Base-by-base conservation (phyloP, 73 alveolate genomes). In the Durusdinium trenchii region DNA sequence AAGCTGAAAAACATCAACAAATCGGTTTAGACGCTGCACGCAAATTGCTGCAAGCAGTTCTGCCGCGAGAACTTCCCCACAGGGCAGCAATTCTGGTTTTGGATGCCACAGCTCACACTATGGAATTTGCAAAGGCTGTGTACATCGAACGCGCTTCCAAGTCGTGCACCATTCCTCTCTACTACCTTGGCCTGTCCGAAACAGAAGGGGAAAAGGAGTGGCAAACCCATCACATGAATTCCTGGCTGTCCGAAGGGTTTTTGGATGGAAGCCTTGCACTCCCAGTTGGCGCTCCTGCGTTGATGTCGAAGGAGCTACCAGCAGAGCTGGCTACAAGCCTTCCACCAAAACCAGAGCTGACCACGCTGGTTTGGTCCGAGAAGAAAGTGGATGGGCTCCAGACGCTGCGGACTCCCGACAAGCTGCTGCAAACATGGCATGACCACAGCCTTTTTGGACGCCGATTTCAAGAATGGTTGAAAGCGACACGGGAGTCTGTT, bases 71-170 rank as follows among this genome's bases (percentile, higher is more conserved):
- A 10, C 20, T 1, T 54, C 9, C 20, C 64, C 9, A 20, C 54
- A 35, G 94, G 47, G 75, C 52, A 1, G 94, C 94, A 9, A 35
- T 83, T 20, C 35, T 83, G 52, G 20, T 83, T 7, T 35, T 83
- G 6, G 94, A 83, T 30, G 35, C 28, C 60, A 47, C 48, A 3
- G 3, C 90, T 26, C 90, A 48, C 46, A 79, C 71, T 47, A 3
- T 79, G 90, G 90, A 79, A 32, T 14, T 79, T 0, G 90, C 90
- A 42, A 79, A 79, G 69, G 90, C 90, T 48, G 64, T 10, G 18
- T 79, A 47, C 47, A 28, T 18, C 26, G 62, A 43, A 14, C 60
- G 62, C 6, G 38, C 7, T 35, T 4, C 47, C 14, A 69, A 69
- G 23, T 4, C 6, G 12, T 43, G 12, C 43, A 42, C 7, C 51